These are phyloP conservation scores for Penicillium griseofulvum DNA, from an alignment of 2,329 filamentous ascomycete species.

Conservation along the genomic window DNA sequence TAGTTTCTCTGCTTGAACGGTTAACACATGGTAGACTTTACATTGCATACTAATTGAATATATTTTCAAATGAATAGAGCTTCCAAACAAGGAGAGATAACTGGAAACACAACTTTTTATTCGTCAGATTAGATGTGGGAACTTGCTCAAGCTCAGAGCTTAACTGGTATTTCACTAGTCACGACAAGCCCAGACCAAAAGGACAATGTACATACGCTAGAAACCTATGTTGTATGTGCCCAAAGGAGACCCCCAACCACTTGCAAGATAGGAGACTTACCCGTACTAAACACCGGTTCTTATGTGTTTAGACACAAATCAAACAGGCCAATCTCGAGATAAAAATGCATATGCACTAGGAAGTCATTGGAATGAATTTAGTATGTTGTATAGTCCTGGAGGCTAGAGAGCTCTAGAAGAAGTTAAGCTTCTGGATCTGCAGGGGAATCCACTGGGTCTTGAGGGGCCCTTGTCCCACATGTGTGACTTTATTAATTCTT, in stretches of 20 bases:
- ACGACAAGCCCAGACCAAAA: not conserved
- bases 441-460: not conserved
- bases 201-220: not conserved
- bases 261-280: not conserved
- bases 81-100: not conserved
- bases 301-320: not conserved
- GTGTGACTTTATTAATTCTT: no score
- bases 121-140: not conserved
- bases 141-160: not conserved
- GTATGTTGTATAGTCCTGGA: not conserved
- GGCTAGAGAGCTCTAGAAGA: not conserved
- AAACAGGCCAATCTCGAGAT: not conserved
- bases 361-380: not conserved
- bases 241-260: no score
- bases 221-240: not conserved
- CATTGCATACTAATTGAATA: not conserved
- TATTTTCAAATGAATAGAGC: not conserved
- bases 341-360: slow-evolving; percentile 1
- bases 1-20: not conserved
- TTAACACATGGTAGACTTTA: no score
- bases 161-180: not conserved
- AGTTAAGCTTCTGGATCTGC: slow-evolving; percentile 8
- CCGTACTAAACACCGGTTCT: no score
- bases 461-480: not conserved
- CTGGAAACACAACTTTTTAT: not conserved